Percentiles rank a stretch among this genome's conserved stretches.
Evolutionary conservation across 345 rosid species (phyloP).

Genomic region (Cardiospermum halicacabum): DNA sequence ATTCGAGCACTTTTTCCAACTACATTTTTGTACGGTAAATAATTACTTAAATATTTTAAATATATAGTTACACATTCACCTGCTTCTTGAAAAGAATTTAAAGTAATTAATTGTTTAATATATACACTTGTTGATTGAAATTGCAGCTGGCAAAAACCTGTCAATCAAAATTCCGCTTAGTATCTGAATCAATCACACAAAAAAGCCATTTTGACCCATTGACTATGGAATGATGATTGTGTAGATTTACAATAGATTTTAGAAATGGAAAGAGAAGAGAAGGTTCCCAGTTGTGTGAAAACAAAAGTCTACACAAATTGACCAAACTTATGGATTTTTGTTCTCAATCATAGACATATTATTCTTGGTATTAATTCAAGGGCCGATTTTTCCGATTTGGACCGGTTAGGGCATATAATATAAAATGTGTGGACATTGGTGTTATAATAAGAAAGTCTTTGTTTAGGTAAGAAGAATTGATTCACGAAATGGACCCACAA

Average conservation of each 20-base stretch:
- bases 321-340: conserved; percentile 11
- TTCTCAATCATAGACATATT: conserved; percentile 14
- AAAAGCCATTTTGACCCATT: neutral
- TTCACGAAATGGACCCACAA: conserved; percentile 24
- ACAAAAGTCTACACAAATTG: conserved; percentile 33
- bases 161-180: neutral
- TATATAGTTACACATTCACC: conserved; percentile 9
- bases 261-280: conserved; percentile 8
- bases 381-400: conserved; percentile 12
- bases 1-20: neutral
- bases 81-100: conserved; percentile 3
- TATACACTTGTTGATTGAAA: neutral
- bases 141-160: conserved; percentile 8
- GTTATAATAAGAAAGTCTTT: conserved; percentile 41
- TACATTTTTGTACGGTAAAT: neutral
- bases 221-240: neutral
- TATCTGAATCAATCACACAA: no score
- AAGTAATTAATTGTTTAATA: neutral
- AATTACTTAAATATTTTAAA: conserved; percentile 1
- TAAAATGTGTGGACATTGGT: conserved; percentile 15
- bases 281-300: conserved; percentile 16
- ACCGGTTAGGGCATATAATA: conserved; percentile 18
- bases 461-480: conserved; percentile 50
- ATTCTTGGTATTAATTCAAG: conserved; percentile 16
- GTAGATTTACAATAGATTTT: neutral